phyloP scores from a whole-genome alignment of 2,329 filamentous ascomycete genomes.

The Exophiala viscosa region DNA sequence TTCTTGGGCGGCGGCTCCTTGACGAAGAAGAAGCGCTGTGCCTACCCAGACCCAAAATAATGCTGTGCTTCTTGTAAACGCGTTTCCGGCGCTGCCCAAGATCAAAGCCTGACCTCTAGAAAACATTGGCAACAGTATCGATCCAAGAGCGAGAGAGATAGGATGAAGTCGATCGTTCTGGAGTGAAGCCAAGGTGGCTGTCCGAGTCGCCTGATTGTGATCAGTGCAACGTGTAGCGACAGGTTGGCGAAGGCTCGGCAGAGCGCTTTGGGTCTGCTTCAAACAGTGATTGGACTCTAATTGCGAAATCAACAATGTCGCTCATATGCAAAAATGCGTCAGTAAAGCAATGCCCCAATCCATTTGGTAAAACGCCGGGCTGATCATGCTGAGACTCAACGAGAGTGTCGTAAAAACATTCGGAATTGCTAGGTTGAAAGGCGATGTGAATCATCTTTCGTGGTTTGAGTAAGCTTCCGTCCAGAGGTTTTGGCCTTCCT shows the following conservation, averaged over 20 bases:
- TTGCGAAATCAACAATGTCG: conserved; percentile 15
- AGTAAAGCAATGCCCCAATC: conserved; percentile 10
- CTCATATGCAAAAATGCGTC: conserved; percentile 20
- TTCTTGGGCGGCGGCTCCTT: background rate
- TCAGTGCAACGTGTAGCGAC: background rate
- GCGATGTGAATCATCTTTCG: conserved; percentile 15
- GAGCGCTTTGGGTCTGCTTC: background rate
- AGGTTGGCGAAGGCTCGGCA: conserved; percentile 1
- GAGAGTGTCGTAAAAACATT: background rate
- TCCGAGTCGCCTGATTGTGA: conserved; percentile 9
- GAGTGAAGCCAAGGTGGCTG: background rate
- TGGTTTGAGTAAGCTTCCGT: conserved; percentile 25
- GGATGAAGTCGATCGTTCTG: background rate
- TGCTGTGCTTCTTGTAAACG: background rate
- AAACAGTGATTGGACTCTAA: conserved; percentile 9
- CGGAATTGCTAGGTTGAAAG: background rate
- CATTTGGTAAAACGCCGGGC: conserved; percentile 15
- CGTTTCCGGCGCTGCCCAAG: background rate
- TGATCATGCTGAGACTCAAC: conserved; percentile 6
- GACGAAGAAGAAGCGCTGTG: background rate
- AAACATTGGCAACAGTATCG: background rate
- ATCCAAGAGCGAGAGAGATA: background rate
- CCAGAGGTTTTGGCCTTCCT: conserved; percentile 52
- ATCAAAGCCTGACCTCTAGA: background rate
- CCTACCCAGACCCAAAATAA: background rate